phyloP scores from a whole-genome alignment of 2,329 filamentous ascomycete species.

The Plenodomus tracheiphilus region DNA sequence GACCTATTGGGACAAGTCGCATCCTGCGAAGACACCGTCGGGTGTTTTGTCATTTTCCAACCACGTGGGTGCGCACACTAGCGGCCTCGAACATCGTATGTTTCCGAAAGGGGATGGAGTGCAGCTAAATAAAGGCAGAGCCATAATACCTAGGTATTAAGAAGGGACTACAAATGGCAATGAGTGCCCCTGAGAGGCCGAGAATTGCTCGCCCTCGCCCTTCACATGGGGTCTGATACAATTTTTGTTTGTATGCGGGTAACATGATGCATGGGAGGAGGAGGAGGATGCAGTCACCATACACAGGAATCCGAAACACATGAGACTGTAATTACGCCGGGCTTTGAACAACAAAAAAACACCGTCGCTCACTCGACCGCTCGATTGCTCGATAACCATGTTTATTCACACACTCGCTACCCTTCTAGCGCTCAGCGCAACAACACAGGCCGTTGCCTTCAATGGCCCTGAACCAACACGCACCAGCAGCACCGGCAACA shows the following conservation, averaged over 20 bases:
- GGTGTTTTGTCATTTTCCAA: background rate
- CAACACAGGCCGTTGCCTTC: slow-evolving; percentile 7
- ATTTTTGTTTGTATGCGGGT: background rate
- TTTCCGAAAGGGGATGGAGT: background rate
- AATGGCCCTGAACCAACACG: slow-evolving; percentile 12
- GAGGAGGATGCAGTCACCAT: background rate
- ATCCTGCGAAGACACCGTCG: slow-evolving; percentile 2
- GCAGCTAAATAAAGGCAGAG: slow-evolving; percentile 2
- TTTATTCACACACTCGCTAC: slow-evolving; percentile 4
- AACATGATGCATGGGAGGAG: background rate
- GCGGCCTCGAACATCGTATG: background rate
- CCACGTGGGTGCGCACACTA: background rate
- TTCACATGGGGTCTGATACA: background rate
- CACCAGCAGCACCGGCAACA: slow-evolving; percentile 4
- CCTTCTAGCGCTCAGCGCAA: slow-evolving; percentile 7
- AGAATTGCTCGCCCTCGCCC: background rate
- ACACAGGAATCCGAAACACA: background rate
- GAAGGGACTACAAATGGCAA: background rate
- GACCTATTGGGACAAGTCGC: background rate
- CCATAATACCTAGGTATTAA: background rate
- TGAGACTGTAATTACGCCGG: background rate
- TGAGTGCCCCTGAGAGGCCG: background rate
- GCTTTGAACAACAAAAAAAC: background rate
- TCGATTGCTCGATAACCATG: too few species aligned
- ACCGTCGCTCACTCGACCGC: too few species aligned